Conservation (phyloP, 139 green algal species). For the Coelastrella sp. region DNA sequence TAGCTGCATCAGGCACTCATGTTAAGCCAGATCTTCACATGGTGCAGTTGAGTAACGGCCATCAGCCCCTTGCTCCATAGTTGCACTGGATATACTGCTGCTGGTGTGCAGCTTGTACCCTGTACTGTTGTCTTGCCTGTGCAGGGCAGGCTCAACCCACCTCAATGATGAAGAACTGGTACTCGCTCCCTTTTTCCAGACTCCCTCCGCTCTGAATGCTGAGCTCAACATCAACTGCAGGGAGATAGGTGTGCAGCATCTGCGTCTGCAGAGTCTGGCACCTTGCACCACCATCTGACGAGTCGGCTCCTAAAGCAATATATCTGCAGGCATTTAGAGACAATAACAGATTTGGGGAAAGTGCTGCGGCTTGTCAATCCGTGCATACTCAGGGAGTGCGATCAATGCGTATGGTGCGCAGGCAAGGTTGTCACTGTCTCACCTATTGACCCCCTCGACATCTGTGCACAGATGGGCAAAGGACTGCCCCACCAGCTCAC, state of each 20-base stretch:
- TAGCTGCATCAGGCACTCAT: neutral
- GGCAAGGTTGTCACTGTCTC: neutral
- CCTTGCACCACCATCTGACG: neutral
- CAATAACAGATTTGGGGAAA: neutral
- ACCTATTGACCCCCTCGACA: slow-evolving; percentile 7
- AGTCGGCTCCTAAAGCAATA: neutral
- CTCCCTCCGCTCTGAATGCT: neutral
- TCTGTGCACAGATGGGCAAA: slow-evolving; percentile 26
- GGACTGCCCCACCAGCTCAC: slow-evolving; percentile 18
- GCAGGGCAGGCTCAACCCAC: neutral
- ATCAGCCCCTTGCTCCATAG: neutral
- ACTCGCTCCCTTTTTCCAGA: slow-evolving; percentile 5
- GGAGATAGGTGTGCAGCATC: slow-evolving; percentile 35
- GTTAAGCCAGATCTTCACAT: neutral
- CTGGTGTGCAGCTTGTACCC: neutral
- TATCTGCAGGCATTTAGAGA: neutral
- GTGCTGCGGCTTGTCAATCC: neutral
- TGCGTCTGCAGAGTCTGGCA: neutral
- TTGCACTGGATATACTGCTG: neutral
- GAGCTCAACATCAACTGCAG: slow-evolving; percentile 34
- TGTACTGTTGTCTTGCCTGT: neutral
- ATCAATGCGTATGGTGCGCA: neutral
- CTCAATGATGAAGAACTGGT: neutral
- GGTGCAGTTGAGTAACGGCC: neutral
- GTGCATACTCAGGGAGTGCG: neutral